A percentile compares a stretch with the other conserved stretches of the same genome.
These are phyloP conservation scores for Pulicaria dysenterica DNA, from an alignment of 129 eudicot species.

Conservation along the genomic window DNA sequence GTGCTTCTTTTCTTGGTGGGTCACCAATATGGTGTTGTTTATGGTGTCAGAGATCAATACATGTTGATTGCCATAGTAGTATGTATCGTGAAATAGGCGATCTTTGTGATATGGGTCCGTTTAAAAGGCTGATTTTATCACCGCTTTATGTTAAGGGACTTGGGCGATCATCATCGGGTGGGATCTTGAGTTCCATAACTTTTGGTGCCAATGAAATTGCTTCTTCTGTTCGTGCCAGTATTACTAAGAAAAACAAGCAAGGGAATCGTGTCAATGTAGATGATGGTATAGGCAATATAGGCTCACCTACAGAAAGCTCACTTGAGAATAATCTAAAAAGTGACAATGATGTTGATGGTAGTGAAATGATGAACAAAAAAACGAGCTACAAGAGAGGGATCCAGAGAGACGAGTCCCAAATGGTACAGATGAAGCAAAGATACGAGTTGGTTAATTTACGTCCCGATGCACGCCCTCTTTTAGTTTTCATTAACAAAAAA, in stretches of 20 bases:
- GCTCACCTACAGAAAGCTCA: slow-evolving; percentile 53
- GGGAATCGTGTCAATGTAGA: slow-evolving; percentile 50
- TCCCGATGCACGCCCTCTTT: slow-evolving; percentile 81
- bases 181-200: slow-evolving; percentile 55
- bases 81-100: slow-evolving; percentile 74
- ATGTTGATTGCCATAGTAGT: slow-evolving; percentile 76
- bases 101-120: slow-evolving; percentile 79
- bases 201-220: slow-evolving; percentile 61
- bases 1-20: slow-evolving; percentile 78
- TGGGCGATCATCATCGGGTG: slow-evolving; percentile 43
- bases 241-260: slow-evolving; percentile 68
- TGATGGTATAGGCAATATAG: slow-evolving; percentile 40
- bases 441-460: slow-evolving; percentile 60
- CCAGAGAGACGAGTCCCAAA: slow-evolving; percentile 69
- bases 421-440: slow-evolving; percentile 40
- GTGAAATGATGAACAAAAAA: slow-evolving; percentile 43
- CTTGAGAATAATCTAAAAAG: slow-evolving; percentile 33
- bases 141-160: slow-evolving; percentile 72
- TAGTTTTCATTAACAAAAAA: slow-evolving; percentile 80
- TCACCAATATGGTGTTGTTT: slow-evolving; percentile 93
- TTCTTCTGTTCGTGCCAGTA: slow-evolving; percentile 60
- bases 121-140: slow-evolving; percentile 69
- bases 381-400: slow-evolving; percentile 47
- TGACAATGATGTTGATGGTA: slow-evolving; percentile 38
- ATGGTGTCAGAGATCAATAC: slow-evolving; percentile 89